A percentile compares a stretch with the other conserved stretches of the same genome.
Evolutionary conservation across 139 green algal genomes (phyloP).

Genomic region (Prasinococcaceae sp.): DNA sequence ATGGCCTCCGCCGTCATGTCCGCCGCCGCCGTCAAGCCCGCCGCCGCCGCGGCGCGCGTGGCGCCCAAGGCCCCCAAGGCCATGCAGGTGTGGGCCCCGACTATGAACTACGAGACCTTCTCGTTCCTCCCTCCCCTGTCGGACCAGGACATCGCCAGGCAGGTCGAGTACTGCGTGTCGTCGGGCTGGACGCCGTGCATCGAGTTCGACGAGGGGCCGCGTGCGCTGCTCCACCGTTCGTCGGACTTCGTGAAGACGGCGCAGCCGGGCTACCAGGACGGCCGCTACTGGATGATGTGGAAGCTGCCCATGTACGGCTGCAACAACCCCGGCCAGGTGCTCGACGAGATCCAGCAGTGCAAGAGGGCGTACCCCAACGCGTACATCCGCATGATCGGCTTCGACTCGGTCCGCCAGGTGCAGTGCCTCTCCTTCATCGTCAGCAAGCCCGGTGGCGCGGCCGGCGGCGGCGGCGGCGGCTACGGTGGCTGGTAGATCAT

Average conservation of each 20-base stretch:
- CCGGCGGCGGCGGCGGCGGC: too few species aligned
- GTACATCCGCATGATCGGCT: conserved; percentile 85
- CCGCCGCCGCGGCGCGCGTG: too few species aligned
- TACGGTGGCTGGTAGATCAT: too few species aligned
- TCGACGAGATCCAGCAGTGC: conserved; percentile 70
- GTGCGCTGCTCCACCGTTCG: too few species aligned
- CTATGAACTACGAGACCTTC: conserved; percentile 98
- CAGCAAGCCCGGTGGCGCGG: too few species aligned
- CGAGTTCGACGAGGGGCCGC: conserved; percentile 96
- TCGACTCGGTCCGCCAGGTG: conserved; percentile 59
- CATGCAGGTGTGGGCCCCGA: too few species aligned
- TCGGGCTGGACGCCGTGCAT: conserved; percentile 84
- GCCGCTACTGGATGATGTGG: conserved; percentile 98
- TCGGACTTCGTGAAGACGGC: too few species aligned
- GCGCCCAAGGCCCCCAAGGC: too few species aligned
- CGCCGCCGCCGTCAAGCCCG: too few species aligned
- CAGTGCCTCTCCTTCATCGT: conserved; percentile 57
- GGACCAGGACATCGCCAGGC: conserved; percentile 69
- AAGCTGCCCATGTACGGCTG: conserved; percentile 99
- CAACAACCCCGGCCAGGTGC: conserved; percentile 74
- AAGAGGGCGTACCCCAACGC: conserved; percentile 69
- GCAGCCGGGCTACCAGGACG: conserved; percentile 66
- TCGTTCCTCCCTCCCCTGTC: conserved; percentile 92
- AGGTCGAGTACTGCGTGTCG: conserved; percentile 88
- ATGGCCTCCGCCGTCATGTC: too few species aligned